Percentiles rank a stretch among this genome's conserved stretches.
phyloP scores from a whole-genome alignment of 257 asterid genomes.

The Fraxinus quadrangulata region DNA sequence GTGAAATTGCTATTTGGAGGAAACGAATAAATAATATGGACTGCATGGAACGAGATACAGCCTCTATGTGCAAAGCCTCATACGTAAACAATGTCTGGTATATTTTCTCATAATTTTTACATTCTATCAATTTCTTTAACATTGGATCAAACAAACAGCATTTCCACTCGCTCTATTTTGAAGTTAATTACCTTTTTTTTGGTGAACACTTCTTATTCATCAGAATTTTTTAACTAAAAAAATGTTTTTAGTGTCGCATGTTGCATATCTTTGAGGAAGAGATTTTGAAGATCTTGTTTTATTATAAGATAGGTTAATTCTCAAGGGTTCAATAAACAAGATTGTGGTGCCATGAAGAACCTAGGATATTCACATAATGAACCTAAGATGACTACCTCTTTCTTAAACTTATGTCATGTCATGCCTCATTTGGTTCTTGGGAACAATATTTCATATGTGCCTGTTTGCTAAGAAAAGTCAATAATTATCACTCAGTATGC shows the following conservation, averaged over 20 bases:
- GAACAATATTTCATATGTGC: neutral
- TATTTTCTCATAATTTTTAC: neutral
- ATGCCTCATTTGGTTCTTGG: neutral
- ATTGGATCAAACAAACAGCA: neutral
- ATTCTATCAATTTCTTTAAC: neutral
- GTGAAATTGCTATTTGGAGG: conserved; percentile 49
- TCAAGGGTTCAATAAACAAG: neutral
- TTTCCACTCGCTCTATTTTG: neutral
- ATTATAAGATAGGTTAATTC: neutral
- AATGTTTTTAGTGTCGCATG: neutral
- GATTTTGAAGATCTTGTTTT: neutral
- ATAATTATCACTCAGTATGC: neutral
- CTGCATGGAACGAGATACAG: conserved; percentile 37
- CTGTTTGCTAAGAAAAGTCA: neutral
- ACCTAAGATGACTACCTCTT: neutral
- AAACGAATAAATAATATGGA: conserved; percentile 35
- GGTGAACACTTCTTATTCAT: neutral
- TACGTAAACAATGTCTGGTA: conserved; percentile 40
- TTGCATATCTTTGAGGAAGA: neutral
- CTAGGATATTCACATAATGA: neutral
- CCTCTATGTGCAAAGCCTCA: conserved; percentile 30
- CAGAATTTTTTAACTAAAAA: too few species aligned
- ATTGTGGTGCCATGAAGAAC: neutral
- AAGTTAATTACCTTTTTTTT: conserved; percentile 1
- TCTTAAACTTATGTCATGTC: neutral